A percentile compares a stretch with the other conserved stretches of the same genome.
Conservation (phyloP, 2,329 filamentous ascomycete species). For the Aspergillus sp. region DNA sequence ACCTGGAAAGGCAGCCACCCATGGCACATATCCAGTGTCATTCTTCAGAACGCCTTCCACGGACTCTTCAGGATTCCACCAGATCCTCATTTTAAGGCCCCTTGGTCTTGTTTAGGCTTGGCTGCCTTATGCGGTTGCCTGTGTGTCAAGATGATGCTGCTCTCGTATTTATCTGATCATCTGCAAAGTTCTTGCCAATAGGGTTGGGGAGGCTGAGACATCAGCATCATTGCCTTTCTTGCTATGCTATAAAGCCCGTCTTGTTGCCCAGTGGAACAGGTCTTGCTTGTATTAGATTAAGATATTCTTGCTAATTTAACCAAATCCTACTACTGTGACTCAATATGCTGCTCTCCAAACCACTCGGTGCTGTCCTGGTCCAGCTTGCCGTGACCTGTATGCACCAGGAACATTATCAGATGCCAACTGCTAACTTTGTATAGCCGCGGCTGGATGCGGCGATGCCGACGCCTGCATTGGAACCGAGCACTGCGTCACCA, state of each 20-base stretch:
- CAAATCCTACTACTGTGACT: neutral
- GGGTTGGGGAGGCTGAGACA: constrained; percentile 4
- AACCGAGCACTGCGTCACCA: constrained; percentile 9
- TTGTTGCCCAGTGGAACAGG: neutral
- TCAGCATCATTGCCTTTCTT: neutral
- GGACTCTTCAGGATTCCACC: neutral
- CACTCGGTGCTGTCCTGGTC: neutral
- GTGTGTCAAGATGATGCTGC: constrained; percentile 1
- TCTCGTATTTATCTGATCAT: constrained; percentile 9
- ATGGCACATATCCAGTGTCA: neutral
- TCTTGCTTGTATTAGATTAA: neutral
- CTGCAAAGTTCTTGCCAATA: constrained; percentile 5
- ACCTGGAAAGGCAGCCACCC: neutral
- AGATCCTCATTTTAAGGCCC: neutral
- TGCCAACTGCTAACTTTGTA: no score
- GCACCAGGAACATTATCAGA: neutral
- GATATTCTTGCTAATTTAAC: neutral
- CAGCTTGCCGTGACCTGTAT: neutral
- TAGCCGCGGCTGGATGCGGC: constrained; percentile 1
- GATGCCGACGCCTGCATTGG: constrained; percentile 12
- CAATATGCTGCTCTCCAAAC: neutral
- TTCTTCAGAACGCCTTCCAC: neutral
- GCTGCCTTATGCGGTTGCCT: neutral
- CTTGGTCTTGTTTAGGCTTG: neutral
- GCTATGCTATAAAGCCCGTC: neutral